These are phyloP conservation scores for Cercospora sesami DNA, from an alignment of 2,329 filamentous ascomycete genomes.

Conservation along the genomic window DNA sequence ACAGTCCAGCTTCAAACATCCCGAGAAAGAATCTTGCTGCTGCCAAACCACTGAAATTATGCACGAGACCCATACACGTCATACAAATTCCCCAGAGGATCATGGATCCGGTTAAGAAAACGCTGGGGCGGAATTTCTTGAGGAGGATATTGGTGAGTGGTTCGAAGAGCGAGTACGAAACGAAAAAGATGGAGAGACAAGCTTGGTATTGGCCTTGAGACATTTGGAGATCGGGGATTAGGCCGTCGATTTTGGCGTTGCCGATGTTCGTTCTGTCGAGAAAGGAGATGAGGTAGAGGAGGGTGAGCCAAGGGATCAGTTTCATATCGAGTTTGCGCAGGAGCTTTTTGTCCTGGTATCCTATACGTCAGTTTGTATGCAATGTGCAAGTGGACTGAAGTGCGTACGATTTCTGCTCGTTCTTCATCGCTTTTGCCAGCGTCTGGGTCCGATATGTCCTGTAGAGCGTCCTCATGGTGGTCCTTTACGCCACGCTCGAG, in stretches of 20 bases:
- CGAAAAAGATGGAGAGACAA: slow-evolving; percentile 79
- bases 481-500: neutral
- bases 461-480: neutral
- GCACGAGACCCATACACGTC: slow-evolving; percentile 41
- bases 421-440: slow-evolving; percentile 17
- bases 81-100: slow-evolving; percentile 69
- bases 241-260: slow-evolving; percentile 62
- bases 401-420: slow-evolving; percentile 13
- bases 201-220: slow-evolving; percentile 65
- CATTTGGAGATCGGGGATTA: slow-evolving; percentile 61
- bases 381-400: neutral
- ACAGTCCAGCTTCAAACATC: slow-evolving; percentile 69
- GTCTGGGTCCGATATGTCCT: slow-evolving; percentile 15
- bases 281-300: slow-evolving; percentile 74
- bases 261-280: slow-evolving; percentile 74
- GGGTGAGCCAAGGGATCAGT: slow-evolving; percentile 66
- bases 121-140: slow-evolving; percentile 69
- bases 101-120: slow-evolving; percentile 78
- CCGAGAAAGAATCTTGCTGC: slow-evolving; percentile 60
- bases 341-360: slow-evolving; percentile 59
- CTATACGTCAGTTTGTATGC: neutral
- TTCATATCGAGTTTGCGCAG: slow-evolving; percentile 62
- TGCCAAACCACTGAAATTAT: slow-evolving; percentile 24
- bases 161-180: slow-evolving; percentile 80
- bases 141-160: slow-evolving; percentile 75